Evolutionary conservation across 345 rosid species (phyloP), one percentile per base, ranked within the genome.

Genomic region (Corchorus capsularis): DNA sequence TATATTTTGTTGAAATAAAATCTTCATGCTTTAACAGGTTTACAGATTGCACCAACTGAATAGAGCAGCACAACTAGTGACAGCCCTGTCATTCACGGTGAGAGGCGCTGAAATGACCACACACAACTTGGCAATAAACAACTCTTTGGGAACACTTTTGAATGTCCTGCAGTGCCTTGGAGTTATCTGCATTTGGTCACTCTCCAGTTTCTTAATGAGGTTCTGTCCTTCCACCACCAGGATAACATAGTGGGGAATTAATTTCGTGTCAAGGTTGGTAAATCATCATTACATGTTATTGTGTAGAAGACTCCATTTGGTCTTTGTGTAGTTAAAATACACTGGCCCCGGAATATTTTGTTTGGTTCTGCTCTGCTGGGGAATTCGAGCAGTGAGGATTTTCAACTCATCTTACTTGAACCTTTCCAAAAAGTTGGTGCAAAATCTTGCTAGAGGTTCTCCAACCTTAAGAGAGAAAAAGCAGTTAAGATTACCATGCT

Each of bases 31-130:
- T 77, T 7, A 60, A 64, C 93, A 96, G 99, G 94, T 96, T 63
- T 96, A 96, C 80, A 87, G 99, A 82, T 85, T 96, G 82, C 98
- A 96, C 81, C 99, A 96, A 82, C 86, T 96, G 80, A 96, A 96
- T 80, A 87, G 99, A 84, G 99, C 99, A 8, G 91, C 94, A 9
- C 98, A 96, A 83, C 78, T 96, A 79, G 98, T 96, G 69, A 96
- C 98, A 54, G 99, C 99, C 59, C 79, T 96, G 86, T 90, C 91
- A 32, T 96, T 90, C 80, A 93, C 98, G 0, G 90, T 92, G 50
- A 93, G 85, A 85, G 97, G 95, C 80, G 97, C 97, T 35, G 99
- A 92, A 82, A 76, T 87, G 83, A 96, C 96, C 35, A 78, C 89
- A 7, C 90, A 94, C 84, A 96, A 90, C 86, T 72, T 96, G 83